phyloP scores from a whole-genome alignment of 108 stramenopile genomes.

The Fistulifera solaris region DNA sequence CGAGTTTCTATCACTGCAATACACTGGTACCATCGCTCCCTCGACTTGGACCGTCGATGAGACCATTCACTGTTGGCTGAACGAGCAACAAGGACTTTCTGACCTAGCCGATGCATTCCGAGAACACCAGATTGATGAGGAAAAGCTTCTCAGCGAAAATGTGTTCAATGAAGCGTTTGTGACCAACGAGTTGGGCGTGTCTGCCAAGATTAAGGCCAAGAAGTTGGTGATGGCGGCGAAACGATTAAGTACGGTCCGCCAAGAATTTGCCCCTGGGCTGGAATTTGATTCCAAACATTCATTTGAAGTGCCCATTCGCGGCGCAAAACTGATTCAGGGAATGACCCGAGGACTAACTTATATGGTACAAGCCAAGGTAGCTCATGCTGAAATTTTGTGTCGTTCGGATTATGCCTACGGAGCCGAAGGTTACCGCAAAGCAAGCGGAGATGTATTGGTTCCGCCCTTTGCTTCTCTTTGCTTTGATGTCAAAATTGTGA shows the following conservation, averaged over 20 bases:
- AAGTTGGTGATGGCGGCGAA: conserved; percentile 56
- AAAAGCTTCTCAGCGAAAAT: conserved; percentile 22
- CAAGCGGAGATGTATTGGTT: conserved; percentile 39
- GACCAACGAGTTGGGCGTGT: conserved; percentile 17
- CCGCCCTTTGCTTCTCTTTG: conserved; percentile 50
- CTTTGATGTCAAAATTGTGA: conserved; percentile 24
- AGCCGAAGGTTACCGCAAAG: conserved; percentile 37
- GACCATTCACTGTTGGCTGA: conserved; percentile 49
- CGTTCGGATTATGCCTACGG: conserved; percentile 62
- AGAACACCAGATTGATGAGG: conserved; percentile 27
- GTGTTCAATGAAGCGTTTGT: conserved; percentile 49
- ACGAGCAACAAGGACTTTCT: conserved; percentile 38
- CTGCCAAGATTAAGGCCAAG: conserved; percentile 47
- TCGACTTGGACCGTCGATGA: conserved; percentile 16
- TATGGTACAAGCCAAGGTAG: conserved; percentile 33
- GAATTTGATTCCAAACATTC: conserved; percentile 41
- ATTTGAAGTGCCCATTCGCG: conserved; percentile 7
- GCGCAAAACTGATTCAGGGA: conserved; percentile 6
- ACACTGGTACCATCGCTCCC: too few relatives aligned
- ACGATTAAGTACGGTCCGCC: conserved; percentile 18
- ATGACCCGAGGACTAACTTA: conserved; percentile 29
- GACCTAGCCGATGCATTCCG: conserved; percentile 15
- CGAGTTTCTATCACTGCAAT: too few relatives aligned
- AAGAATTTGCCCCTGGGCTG: conserved; percentile 22
- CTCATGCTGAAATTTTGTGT: conserved; percentile 31